Percentiles rank a stretch among this genome's conserved stretches.
phyloP scores from a whole-genome alignment of 2,329 filamentous ascomycete genomes.

The Aspergillus clavatus region DNA sequence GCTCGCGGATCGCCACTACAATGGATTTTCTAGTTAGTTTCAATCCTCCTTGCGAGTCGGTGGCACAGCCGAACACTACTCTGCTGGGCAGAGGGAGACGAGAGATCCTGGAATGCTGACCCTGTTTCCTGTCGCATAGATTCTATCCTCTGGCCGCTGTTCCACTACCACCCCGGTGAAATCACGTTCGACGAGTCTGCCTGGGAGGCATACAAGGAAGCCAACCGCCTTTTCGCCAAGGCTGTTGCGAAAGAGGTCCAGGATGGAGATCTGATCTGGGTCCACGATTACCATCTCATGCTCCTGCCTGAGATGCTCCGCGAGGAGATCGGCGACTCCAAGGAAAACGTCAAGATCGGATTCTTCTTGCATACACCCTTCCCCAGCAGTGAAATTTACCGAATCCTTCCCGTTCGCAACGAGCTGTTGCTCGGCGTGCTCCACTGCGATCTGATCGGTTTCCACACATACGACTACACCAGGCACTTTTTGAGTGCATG shows the following conservation, averaged over 20 bases:
- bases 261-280: constrained; percentile 89
- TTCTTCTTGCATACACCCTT: constrained; percentile 97
- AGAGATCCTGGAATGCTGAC: constrained; percentile 11
- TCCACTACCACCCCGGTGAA: constrained; percentile 95
- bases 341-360: constrained; percentile 89
- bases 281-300: constrained; percentile 97
- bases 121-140: constrained; percentile 47
- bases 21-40: constrained; percentile 85
- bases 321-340: constrained; percentile 72
- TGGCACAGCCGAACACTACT: background rate
- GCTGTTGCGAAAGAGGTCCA: constrained; percentile 77
- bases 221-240: constrained; percentile 84
- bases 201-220: constrained; percentile 85
- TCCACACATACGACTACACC: constrained; percentile 95
- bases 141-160: constrained; percentile 91
- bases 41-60: background rate
- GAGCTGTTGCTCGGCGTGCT: constrained; percentile 77
- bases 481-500: constrained; percentile 92
- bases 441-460: constrained; percentile 87
- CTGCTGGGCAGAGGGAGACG: background rate
- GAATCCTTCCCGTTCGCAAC: constrained; percentile 84
- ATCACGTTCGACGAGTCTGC: constrained; percentile 92
- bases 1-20: constrained; percentile 91
- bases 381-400: constrained; percentile 90
- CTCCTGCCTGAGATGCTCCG: constrained; percentile 87